Evolutionary conservation across 176 grass and related monocot genomes (phyloP), one percentile per base, ranked within the genome.

Genomic region (Stipa capillata): DNA sequence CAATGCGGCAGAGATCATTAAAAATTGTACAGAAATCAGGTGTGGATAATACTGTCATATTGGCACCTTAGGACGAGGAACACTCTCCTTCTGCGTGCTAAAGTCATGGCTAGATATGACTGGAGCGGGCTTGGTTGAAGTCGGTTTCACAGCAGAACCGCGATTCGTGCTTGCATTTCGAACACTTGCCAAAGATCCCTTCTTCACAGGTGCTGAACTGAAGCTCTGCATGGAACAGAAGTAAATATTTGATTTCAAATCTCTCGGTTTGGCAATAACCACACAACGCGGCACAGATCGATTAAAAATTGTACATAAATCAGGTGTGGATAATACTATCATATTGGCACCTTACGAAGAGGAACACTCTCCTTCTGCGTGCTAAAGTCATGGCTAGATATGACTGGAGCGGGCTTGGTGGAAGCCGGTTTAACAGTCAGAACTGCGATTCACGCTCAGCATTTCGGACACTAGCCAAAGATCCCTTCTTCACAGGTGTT

Each of bases 151-250:
- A 32, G 63, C 41, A 51, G 88, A 84, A 33, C 59, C 84, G 5
- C 50, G 33, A 40, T 34, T 53, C 21, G 24, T 51, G 28, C 37
- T 82, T 45, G 2, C 69, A 87, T 55, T 65, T 32, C 44, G 86
- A 58, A 21, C 64, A 40, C 80, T 79, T 62, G 72, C 63, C 42
- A 83, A 50, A 45, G 92, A 65, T 78, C 57, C 71, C 72, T 91
- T 94, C 65, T 91, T 91, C 24, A 74, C 24, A 51, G 70, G 78
- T 53, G 80, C 66, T 58, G 76, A 59, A 68, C 70, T 91, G 44
- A 76, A 69, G 37, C 72, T 91, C 92, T 94, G 77, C 63, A 70
- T 77, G 32, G 20, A 52, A n/a, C n/a, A n/a, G n/a, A n/a, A n/a
- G n/a, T n/a, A n/a, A n/a, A n/a, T n/a, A n/a, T n/a, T n/a, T n/a